Evolutionary conservation across 2,329 filamentous ascomycete species (phyloP), one percentile per base, ranked within the genome.

Genomic region (Daldinia eschscholtzii): DNA sequence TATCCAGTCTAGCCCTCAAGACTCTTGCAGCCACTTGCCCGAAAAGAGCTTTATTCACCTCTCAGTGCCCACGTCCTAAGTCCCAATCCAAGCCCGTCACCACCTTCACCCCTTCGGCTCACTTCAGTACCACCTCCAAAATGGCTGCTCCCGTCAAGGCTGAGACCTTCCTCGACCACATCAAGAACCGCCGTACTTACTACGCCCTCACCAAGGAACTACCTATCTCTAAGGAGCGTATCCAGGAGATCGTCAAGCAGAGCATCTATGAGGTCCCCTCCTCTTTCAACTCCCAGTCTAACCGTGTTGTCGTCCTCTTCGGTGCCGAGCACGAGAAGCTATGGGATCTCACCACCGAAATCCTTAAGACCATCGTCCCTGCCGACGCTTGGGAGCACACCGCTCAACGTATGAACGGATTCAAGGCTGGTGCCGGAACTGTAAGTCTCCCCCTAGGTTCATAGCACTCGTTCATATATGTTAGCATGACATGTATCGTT

Each of bases 211-310:
- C 84, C 84, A 91, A 91, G 82, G 81, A 87, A 69, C 84, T 91
- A 28, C 77, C 88, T 77, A 83, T 91, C 79, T 79, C 84, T 75
- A 84, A 85, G 73, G 80, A 82, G 62, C 84, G 87, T 76, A 84
- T 94, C 80, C 82, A 87, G 76, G 87, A 92, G 75, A 88, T 94
- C 77, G 86, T 90, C 79, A 82, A 85, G 79, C 80, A 88, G 73
- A 85, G 89, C 61, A 84, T 96, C 73, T 83, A 88, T 67, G 85
- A 93, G 79, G 86, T 91, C 1, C 94, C 94, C 46, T 91, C 88
- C 59, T 89, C 91, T 72, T 98, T 97, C 90, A 97, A 98, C 89
- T 92, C 89, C 46, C 94, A 97, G 84, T 89, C 89, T 73, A 91
- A 92, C 73, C 91, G 94, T 67, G 83, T 92, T 65, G 87, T 97